These are phyloP conservation scores for Porcisia deanei DNA, from an alignment of 208 protist genomes.

Conservation along the genomic window DNA sequence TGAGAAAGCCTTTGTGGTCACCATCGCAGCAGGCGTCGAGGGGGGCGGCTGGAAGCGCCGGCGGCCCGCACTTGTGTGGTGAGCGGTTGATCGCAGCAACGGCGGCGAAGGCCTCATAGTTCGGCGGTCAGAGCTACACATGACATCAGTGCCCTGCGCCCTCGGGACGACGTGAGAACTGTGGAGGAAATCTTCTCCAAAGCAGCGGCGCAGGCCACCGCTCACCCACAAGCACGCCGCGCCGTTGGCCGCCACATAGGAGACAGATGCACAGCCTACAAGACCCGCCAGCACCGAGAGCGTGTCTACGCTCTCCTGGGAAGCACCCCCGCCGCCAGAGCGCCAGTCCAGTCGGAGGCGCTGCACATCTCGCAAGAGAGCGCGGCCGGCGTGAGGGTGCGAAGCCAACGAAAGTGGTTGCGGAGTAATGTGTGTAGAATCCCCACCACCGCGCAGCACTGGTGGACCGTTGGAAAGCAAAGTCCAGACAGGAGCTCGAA, in stretches of 20 bases:
- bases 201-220: constrained; percentile 21
- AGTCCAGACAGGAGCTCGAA: constrained; percentile 12
- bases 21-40: not conserved
- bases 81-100: not conserved
- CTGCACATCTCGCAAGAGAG: constrained; percentile 10
- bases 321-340: not conserved
- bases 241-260: constrained; percentile 5
- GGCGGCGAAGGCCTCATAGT: not conserved
- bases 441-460: not conserved
- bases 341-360: constrained; percentile 27
- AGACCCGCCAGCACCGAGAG: constrained; percentile 12
- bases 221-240: constrained; percentile 26
- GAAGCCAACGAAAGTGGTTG: not conserved
- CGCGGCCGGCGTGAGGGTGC: constrained; percentile 12
- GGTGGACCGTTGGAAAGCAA: constrained; percentile 2
- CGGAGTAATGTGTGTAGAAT: not conserved
- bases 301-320: not conserved
- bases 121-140: not conserved
- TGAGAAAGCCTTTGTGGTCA: not conserved
- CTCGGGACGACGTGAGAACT: not conserved
- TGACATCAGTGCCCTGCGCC: not conserved
- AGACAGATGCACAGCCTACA: constrained; percentile 20
- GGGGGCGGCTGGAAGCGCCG: not conserved
- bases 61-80: not conserved
- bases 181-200: not conserved